Evolutionary conservation across 1,284 basidiomycete genomes (phyloP).

Genomic region (Apiotrichum veenhuisii): DNA sequence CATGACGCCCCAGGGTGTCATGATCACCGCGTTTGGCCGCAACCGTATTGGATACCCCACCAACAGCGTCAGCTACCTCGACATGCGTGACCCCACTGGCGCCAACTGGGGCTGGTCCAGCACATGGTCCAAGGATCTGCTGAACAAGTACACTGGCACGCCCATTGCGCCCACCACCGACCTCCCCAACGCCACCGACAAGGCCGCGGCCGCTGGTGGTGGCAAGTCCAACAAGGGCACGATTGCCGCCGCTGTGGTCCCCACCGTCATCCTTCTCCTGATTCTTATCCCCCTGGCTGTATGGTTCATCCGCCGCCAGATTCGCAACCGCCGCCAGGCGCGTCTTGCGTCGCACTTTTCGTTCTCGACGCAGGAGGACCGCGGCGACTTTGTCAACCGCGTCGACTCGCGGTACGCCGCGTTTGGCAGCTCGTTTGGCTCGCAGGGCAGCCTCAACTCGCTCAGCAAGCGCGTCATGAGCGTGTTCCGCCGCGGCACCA

Average conservation of each 20-base stretch:
- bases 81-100: conserved; percentile 39
- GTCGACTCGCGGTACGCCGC: conserved; percentile 17
- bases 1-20: conserved; percentile 48
- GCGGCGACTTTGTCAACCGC: conserved; percentile 28
- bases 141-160: conserved; percentile 18
- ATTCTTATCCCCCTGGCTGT: conserved; percentile 35
- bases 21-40: conserved; percentile 48
- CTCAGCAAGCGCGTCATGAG: conserved; percentile 17
- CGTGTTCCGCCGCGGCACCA: conserved; percentile 22
- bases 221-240: conserved; percentile 20
- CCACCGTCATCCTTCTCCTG: conserved; percentile 34
- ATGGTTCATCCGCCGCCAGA: conserved; percentile 39
- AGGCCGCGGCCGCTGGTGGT: neutral
- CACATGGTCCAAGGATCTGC: conserved; percentile 39
- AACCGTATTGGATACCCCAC: conserved; percentile 28
- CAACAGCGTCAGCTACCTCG: conserved; percentile 42
- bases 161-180: neutral
- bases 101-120: conserved; percentile 43
- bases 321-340: conserved; percentile 39
- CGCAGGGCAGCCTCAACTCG: conserved; percentile 23
- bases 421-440: conserved; percentile 34
- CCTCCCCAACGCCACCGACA: conserved; percentile 2
- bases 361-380: conserved; percentile 43
- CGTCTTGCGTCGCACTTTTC: conserved; percentile 48
- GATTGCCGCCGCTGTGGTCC: conserved; percentile 39